Evolutionary conservation across 2,329 filamentous ascomycete species (phyloP), one percentile per base, ranked within the genome.

Genomic region (Penicillium crustosum): DNA sequence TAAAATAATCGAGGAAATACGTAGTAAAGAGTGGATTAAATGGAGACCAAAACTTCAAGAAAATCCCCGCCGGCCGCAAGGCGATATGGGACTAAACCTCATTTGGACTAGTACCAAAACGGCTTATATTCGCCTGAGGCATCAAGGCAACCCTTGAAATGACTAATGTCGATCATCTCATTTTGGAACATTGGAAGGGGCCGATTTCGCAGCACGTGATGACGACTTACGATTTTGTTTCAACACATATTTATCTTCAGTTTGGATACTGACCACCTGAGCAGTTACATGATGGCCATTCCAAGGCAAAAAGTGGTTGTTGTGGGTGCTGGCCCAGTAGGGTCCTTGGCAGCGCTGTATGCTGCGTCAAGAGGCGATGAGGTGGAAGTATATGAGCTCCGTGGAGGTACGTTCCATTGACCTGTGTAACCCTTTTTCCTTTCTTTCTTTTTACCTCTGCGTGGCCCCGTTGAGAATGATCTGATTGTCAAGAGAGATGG

Each of bases 371-470:
- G 93, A 73, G 94, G 93, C 43, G 87, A 96, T 74, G 81, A 93
- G 69, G 94, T 99, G 33, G 92, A 97, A 73, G 83, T 99, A 49
- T 99, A 97, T 75, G 94, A 99, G 77, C 79, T 99, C 65, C 86
- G 94, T 71, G 86, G 88, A 79, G 94, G 94, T 97, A 82, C 73
- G 85, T 80, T 49, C 5, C 33, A 47, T 36, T 47, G 35, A 25
- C 35, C 49, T 23, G 43, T 50, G 48, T 53, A 41, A 47, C 58
- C 31, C 42, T 27, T 12, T 17, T 43, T 35, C n/a, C 9, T 47
- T 27, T 8, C n/a, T 36, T 6, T 36, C 21, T 17, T 17, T 48
- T 33, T 2, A n/a, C 45, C 45, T 48, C 35, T 23, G 7, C 17
- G 13, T 21, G n/a, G 19, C 35, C 29, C 25, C 13, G 44, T 38